These are phyloP conservation scores for Metschnikowia aberdeeniae DNA, from an alignment of 805 yeast genomes.

Conservation along the genomic window DNA sequence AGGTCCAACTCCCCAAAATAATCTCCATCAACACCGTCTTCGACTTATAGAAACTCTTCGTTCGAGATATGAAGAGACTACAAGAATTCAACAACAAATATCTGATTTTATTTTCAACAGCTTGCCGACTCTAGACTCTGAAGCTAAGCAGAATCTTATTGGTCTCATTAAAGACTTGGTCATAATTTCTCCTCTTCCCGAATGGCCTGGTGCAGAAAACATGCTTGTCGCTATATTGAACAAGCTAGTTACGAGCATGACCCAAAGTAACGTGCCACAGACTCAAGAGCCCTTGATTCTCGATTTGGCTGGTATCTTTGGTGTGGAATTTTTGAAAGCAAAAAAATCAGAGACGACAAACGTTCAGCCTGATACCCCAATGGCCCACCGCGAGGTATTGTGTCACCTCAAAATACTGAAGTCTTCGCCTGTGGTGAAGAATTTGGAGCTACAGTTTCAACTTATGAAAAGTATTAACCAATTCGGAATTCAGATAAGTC, in stretches of 20 bases:
- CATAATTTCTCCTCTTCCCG: slow-evolving; percentile 47
- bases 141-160: slow-evolving; percentile 7
- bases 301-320: slow-evolving; percentile 8
- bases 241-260: slow-evolving; percentile 2
- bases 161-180: slow-evolving; percentile 53
- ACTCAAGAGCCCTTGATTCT: slow-evolving; percentile 11
- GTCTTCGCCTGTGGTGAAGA: background rate
- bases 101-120: slow-evolving; percentile 8
- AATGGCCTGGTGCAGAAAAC: slow-evolving; percentile 57
- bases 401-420: slow-evolving; percentile 2
- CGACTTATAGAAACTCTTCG: slow-evolving; percentile 1
- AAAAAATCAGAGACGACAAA: background rate
- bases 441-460: slow-evolving; percentile 5
- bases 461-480: slow-evolving; percentile 7
- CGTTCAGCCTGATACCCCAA: background rate
- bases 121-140: slow-evolving; percentile 4
- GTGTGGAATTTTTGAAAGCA: slow-evolving; percentile 4
- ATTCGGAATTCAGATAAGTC: background rate
- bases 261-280: background rate
- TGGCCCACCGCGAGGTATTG: slow-evolving; percentile 2
- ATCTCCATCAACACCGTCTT: slow-evolving; percentile 7
- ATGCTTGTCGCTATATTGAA: slow-evolving; percentile 1
- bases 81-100: slow-evolving; percentile 1
- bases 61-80: slow-evolving; percentile 2
- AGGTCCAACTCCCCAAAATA: slow-evolving; percentile 6